Conservation (phyloP, 345 rosid genomes). For the Populus euphratica region DNA sequence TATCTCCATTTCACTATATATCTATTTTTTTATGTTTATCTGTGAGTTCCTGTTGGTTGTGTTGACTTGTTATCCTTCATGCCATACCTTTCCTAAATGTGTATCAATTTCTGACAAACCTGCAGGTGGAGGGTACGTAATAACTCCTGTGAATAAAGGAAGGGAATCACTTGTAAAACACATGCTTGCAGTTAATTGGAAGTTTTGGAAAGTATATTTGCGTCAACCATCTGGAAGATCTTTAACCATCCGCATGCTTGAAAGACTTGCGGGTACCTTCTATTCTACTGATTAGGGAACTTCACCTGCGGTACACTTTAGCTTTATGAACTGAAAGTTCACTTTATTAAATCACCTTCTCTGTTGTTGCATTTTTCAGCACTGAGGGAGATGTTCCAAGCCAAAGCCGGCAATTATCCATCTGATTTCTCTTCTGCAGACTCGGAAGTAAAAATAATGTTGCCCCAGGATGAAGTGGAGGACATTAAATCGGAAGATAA, state of each 20-base stretch:
- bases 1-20: background rate
- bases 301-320: background rate
- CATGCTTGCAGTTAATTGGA: constrained; percentile 95
- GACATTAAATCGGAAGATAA: constrained; percentile 26
- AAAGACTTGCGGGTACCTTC: constrained; percentile 66
- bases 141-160: constrained; percentile 69
- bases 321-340: background rate
- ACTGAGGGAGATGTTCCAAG: constrained; percentile 63
- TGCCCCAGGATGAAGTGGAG: constrained; percentile 27
- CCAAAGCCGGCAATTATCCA: constrained; percentile 50
- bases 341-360: background rate
- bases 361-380: constrained; percentile 36
- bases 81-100: background rate
- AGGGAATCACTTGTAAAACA: constrained; percentile 75
- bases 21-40: background rate
- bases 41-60: background rate
- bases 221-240: constrained; percentile 61
- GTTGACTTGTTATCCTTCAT: background rate
- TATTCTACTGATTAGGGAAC: background rate
- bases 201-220: constrained; percentile 66
- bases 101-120: background rate
- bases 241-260: constrained; percentile 73
- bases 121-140: constrained; percentile 92
- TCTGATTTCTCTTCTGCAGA: constrained; percentile 41
- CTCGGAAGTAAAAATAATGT: constrained; percentile 25